Conservation (phyloP, 1,139 yeast genomes). For the Zygoascus meyerae region DNA sequence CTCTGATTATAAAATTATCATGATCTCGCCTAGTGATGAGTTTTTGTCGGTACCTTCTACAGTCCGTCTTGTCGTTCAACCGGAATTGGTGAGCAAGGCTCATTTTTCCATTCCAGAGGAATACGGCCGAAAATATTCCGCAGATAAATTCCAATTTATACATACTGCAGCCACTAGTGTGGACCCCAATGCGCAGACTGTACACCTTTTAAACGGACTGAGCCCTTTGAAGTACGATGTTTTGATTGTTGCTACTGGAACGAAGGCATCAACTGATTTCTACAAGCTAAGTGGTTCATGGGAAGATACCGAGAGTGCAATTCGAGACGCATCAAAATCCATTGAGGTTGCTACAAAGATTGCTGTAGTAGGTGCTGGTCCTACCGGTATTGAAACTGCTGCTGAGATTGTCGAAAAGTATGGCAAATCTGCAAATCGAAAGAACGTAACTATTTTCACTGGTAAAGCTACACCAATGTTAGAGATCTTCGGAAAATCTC, state of each 20-base stretch:
- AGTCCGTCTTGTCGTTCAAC: constrained; percentile 25
- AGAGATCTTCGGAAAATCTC: constrained; percentile 11
- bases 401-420: constrained; percentile 46
- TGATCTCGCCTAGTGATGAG: constrained; percentile 21
- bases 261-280: constrained; percentile 59
- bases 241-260: constrained; percentile 78
- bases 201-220: constrained; percentile 31
- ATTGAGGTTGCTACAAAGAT: constrained; percentile 67
- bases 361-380: constrained; percentile 89
- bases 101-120: constrained; percentile 17
- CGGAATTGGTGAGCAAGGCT: constrained; percentile 16
- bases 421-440: constrained; percentile 12
- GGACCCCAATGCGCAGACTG: constrained; percentile 24
- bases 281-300: constrained; percentile 75
- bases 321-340: constrained; percentile 65
- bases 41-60: constrained; percentile 22
- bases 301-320: constrained; percentile 67
- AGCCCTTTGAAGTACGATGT: constrained; percentile 55
- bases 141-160: constrained; percentile 18
- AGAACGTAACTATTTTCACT: constrained; percentile 23
- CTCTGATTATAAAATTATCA: constrained; percentile 16
- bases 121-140: constrained; percentile 11
- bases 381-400: constrained; percentile 87
- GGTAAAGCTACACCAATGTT: constrained; percentile 21
- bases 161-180: constrained; percentile 33